A percentile compares a stretch with the other conserved stretches of the same genome.
Conservation (phyloP, 306 rosid species). For the Medicago ruthenica region DNA sequence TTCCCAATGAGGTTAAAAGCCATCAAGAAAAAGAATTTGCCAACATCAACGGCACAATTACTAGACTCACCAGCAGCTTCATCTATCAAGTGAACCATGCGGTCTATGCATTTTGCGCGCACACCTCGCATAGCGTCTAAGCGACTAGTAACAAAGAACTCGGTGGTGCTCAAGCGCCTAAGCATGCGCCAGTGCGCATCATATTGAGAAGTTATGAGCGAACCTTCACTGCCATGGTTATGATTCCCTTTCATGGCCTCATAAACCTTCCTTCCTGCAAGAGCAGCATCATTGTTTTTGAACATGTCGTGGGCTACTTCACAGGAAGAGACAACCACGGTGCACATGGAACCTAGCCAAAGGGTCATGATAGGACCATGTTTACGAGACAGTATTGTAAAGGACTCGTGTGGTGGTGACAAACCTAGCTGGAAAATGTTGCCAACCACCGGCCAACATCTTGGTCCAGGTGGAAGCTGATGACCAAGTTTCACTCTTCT, state of each 20-base stretch:
- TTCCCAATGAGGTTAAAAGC: constrained; percentile 83
- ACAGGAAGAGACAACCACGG: constrained; percentile 73
- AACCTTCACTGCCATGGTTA: constrained; percentile 64
- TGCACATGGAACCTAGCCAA: constrained; percentile 84
- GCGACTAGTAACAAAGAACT: constrained; percentile 67
- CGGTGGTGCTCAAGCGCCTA: constrained; percentile 53
- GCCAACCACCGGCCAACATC: constrained; percentile 77
- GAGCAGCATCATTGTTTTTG: constrained; percentile 61
- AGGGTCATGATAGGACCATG: constrained; percentile 85
- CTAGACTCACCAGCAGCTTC: constrained; percentile 29
- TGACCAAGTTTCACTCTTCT: constrained; percentile 13
- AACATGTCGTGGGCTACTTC: constrained; percentile 70
- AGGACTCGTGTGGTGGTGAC: constrained; percentile 73
- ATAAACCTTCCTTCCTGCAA: constrained; percentile 80
- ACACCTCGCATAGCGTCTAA: constrained; percentile 56
- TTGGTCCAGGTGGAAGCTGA: constrained; percentile 85
- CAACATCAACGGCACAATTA: constrained; percentile 53
- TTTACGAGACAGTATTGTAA: constrained; percentile 56
- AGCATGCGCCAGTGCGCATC: constrained; percentile 87
- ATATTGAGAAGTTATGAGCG: constrained; percentile 72
- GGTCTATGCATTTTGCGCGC: constrained; percentile 63
- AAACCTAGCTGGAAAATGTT: constrained; percentile 68
- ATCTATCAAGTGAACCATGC: constrained; percentile 56
- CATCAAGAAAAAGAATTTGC: constrained; percentile 75
- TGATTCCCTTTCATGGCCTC: constrained; percentile 76